phyloP scores from a whole-genome alignment of 305 asterid genomes.

The Coffea humblotiana region DNA sequence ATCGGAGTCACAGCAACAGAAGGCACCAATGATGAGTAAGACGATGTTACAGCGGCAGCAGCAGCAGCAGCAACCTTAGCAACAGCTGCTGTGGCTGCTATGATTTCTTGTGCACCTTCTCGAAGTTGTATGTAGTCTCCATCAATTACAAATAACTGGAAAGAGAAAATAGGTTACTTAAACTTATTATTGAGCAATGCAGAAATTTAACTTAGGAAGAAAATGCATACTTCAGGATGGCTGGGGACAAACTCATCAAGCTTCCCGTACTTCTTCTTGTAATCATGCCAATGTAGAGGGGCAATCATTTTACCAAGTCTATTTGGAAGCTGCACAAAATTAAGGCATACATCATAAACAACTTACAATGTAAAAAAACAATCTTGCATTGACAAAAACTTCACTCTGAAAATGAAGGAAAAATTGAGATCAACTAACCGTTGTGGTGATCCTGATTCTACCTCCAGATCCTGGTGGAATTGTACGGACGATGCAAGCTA shows the following conservation, averaged over 20 bases:
- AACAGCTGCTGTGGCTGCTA: conserved; percentile 83
- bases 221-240: conserved; percentile 73
- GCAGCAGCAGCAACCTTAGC: conserved; percentile 92
- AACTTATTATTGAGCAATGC: conserved; percentile 4
- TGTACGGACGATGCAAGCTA: conserved; percentile 90
- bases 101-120: conserved; percentile 81
- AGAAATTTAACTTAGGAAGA: conserved; percentile 11
- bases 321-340: conserved; percentile 71
- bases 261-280: conserved; percentile 82
- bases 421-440: conserved; percentile 50
- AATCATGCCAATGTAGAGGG: conserved; percentile 94
- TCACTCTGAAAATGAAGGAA: not conserved
- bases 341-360: conserved; percentile 3
- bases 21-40: conserved; percentile 56
- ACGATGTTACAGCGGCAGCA: conserved; percentile 60
- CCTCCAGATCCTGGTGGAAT: conserved; percentile 80
- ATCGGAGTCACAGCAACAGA: conserved; percentile 86
- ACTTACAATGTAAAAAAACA: not conserved
- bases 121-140: conserved; percentile 85
- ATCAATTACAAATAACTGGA: conserved; percentile 69
- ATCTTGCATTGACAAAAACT: not conserved
- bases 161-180: conserved; percentile 7
- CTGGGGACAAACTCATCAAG: conserved; percentile 83
- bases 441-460: conserved; percentile 80
- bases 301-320: conserved; percentile 94